A percentile compares a stretch with the other conserved stretches of the same genome.
These are phyloP conservation scores for Plasmodium coatneyi DNA, from an alignment of 169 alveolate genomes.

Conservation along the genomic window DNA sequence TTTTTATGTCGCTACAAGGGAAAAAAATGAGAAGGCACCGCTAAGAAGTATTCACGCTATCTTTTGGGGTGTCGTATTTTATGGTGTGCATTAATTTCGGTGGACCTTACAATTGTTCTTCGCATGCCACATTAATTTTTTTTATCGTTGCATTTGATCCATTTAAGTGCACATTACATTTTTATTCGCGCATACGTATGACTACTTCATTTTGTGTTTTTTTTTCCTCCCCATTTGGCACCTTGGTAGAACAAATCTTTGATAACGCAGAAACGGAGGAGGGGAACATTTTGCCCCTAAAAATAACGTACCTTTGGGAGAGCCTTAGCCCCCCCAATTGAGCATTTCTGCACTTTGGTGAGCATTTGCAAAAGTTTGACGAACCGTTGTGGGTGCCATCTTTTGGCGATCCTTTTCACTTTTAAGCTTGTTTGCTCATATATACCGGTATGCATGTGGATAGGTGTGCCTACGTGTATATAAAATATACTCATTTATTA, in stretches of 20 bases:
- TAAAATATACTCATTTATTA: background rate
- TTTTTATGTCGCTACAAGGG: background rate
- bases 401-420: background rate
- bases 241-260: background rate
- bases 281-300: background rate
- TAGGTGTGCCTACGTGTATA: background rate
- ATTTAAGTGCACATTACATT: background rate
- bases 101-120: background rate
- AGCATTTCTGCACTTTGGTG: background rate
- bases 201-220: background rate
- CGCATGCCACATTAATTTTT: background rate
- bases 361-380: background rate
- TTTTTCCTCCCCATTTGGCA: background rate
- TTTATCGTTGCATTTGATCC: background rate
- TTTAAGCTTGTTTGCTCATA: background rate
- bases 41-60: background rate
- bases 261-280: background rate
- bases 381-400: background rate
- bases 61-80: background rate
- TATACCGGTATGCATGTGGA: background rate
- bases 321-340: background rate
- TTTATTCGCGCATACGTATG: background rate
- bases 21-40: background rate
- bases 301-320: background rate
- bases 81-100: background rate